These are phyloP conservation scores for Fraxinus cuspidata DNA, from an alignment of 257 asterid genomes.

Conservation along the genomic window DNA sequence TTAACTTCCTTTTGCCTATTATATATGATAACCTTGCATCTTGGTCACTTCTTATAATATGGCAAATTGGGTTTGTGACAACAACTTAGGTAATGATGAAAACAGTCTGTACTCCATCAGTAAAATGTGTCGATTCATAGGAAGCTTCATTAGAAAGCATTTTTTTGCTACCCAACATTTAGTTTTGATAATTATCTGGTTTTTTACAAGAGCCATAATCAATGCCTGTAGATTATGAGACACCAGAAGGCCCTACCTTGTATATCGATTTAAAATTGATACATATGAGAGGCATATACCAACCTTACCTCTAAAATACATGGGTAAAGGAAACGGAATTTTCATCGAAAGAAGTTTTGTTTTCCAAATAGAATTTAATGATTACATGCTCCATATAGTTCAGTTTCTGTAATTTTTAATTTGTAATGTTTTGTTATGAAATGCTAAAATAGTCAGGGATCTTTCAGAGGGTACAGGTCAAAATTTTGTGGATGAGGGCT, in stretches of 20 bases:
- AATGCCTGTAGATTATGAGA: constrained; percentile 5
- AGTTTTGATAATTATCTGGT: neutral
- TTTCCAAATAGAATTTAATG: neutral
- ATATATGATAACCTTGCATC: constrained; percentile 2
- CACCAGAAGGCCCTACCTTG: neutral
- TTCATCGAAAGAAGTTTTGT: too few relatives aligned
- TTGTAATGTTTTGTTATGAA: neutral
- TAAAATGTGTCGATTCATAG: neutral
- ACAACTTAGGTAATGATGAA: neutral
- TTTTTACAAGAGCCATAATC: neutral
- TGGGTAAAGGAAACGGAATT: neutral
- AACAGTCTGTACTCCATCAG: neutral
- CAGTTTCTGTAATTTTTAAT: constrained; percentile 18
- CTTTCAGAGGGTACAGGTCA: constrained; percentile 48
- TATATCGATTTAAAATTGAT: neutral
- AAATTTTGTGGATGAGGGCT: constrained; percentile 36
- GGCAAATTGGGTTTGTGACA: neutral
- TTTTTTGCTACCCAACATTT: neutral
- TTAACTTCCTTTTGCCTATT: neutral
- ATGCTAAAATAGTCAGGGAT: constrained; percentile 6
- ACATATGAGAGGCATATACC: neutral
- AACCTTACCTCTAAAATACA: neutral
- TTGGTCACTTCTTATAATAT: neutral
- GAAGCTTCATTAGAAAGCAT: neutral
- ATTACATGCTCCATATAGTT: neutral